A percentile compares a stretch with the other conserved stretches of the same genome.
Evolutionary conservation across 495 filamentous ascomycete genomes (phyloP).

Genomic region (Penicillium egyptiacum): DNA sequence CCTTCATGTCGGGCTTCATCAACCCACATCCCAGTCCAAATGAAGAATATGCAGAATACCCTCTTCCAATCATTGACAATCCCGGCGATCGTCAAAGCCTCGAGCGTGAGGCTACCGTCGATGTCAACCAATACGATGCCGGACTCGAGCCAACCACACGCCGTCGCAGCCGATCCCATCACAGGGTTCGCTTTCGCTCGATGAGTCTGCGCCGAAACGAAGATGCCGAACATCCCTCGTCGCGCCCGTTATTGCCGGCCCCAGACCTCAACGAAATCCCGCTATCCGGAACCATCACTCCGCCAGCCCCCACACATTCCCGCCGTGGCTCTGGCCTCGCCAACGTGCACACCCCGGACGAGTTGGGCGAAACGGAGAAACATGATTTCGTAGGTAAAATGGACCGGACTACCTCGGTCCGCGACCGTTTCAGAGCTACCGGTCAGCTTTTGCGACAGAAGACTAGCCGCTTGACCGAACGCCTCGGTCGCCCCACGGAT

Average conservation of each 20-base stretch:
- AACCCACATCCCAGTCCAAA: constrained; percentile 28
- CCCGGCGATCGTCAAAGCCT: constrained; percentile 16
- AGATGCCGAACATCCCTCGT: constrained; percentile 12
- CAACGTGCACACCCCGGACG: constrained; percentile 11
- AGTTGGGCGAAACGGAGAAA: constrained; percentile 18
- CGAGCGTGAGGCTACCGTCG: constrained; percentile 21
- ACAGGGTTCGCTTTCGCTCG: constrained; percentile 28
- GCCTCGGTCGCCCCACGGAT: constrained; percentile 41
- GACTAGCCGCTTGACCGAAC: constrained; percentile 35
- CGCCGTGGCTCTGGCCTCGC: constrained; percentile 17
- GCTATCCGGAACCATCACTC: constrained; percentile 30
- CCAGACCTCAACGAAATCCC: constrained; percentile 18
- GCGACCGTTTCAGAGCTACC: constrained; percentile 35
- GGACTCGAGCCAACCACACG: constrained; percentile 7
- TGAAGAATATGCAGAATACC: constrained; percentile 29
- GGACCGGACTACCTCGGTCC: constrained; percentile 23
- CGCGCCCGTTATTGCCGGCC: constrained; percentile 24
- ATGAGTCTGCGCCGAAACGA: constrained; percentile 16
- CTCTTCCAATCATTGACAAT: constrained; percentile 17
- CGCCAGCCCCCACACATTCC: constrained; percentile 28
- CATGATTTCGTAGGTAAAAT: constrained; percentile 10
- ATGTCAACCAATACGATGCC: constrained; percentile 21
- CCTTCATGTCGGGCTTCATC: constrained; percentile 26
- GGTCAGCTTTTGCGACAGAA: constrained; percentile 40
- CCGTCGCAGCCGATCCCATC: constrained; percentile 19